Conservation (phyloP, 352 stramenopile species). For the Phytophthora sojae region DNA sequence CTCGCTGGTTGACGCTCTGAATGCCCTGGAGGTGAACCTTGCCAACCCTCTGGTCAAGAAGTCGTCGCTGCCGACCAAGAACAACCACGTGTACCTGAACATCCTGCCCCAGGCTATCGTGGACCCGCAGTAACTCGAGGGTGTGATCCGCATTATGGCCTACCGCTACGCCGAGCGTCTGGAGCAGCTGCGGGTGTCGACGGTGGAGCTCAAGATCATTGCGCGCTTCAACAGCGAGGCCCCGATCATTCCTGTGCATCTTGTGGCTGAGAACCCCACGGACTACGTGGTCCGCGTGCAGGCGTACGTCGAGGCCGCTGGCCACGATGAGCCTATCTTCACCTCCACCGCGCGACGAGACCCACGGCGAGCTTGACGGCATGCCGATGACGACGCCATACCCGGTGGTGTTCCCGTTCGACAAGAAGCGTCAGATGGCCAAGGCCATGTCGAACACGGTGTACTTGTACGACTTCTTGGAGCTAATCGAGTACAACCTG, state of each 20-base stretch:
- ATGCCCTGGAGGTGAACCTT: constrained; percentile 97
- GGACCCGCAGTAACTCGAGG: constrained; percentile 96
- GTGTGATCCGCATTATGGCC: constrained; percentile 93
- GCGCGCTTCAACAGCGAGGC: constrained; percentile 93
- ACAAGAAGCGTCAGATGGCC: constrained; percentile 93
- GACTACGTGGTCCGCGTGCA: constrained; percentile 99
- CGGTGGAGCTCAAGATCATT: constrained; percentile 98
- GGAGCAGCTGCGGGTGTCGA: constrained; percentile 93
- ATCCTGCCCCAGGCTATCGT: constrained; percentile 95
- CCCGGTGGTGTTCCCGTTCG: constrained; percentile 95
- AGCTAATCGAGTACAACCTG: constrained; percentile 97
- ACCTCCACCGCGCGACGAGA: constrained; percentile 91
- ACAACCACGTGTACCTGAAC: constrained; percentile 99
- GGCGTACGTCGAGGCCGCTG: constrained; percentile 98
- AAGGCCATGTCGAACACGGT: constrained; percentile 97
- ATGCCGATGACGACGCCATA: constrained; percentile 97
- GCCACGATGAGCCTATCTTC: constrained; percentile 86
- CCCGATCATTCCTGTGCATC: constrained; percentile 94
- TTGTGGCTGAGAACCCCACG: constrained; percentile 98
- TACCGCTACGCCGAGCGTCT: constrained; percentile 91
- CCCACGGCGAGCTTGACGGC: constrained; percentile 94
- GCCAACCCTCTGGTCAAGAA: constrained; percentile 91
- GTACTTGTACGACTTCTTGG: constrained; percentile 99
- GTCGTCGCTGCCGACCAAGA: constrained; percentile 79
- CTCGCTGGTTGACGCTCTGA: constrained; percentile 98